These are phyloP conservation scores for Sarocladium strictum DNA, from an alignment of 2,329 filamentous ascomycete species.

Conservation along the genomic window DNA sequence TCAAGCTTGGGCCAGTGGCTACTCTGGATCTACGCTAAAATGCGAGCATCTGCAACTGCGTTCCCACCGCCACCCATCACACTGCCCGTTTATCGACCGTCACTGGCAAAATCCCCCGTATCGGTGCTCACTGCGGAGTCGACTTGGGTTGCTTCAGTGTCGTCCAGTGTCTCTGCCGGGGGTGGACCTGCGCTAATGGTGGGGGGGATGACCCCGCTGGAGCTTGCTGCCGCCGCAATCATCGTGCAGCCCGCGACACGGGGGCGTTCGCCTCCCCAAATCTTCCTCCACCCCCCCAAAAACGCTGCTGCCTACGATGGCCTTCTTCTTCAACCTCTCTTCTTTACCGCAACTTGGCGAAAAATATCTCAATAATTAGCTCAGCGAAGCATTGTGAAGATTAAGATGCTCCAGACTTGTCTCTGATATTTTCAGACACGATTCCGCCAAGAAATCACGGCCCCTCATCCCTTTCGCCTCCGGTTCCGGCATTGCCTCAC, in stretches of 20 bases:
- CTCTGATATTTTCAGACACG: too few species aligned
- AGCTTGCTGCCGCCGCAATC: not conserved
- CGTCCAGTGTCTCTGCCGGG: not conserved
- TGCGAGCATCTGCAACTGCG: not conserved
- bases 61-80: not conserved
- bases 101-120: not conserved
- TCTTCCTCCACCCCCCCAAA: not conserved
- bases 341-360: not conserved
- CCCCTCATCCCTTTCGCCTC: not conserved
- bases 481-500: constrained; percentile 3
- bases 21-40: not conserved
- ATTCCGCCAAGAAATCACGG: too few species aligned
- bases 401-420: too few species aligned
- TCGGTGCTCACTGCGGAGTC: not conserved
- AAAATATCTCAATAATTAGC: not conserved
- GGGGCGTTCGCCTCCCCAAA: not conserved
- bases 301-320: not conserved
- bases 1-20: too few species aligned
- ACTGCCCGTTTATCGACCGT: not conserved
- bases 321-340: not conserved
- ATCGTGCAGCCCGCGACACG: not conserved
- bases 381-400: not conserved
- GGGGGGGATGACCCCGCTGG: not conserved
- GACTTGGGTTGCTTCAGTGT: too few species aligned
- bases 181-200: constrained; percentile 1